phyloP scores from a whole-genome alignment of 148 eudicot species.

The Talinum fruticosum region DNA sequence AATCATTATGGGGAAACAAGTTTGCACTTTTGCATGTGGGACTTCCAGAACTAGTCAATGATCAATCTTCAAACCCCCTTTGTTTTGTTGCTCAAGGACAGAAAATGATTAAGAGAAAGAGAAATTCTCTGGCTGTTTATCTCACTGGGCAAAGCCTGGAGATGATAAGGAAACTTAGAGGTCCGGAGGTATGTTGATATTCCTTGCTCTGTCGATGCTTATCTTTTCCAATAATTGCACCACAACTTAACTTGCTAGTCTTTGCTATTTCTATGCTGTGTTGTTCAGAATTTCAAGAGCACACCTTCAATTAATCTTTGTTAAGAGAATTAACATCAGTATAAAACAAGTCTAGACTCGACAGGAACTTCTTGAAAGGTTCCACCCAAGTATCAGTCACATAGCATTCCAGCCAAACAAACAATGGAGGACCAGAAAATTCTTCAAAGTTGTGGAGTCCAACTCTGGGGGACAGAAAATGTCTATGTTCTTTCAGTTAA shows the following conservation, averaged over 20 bases:
- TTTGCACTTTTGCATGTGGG: slow-evolving; percentile 68
- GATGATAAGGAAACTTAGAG: slow-evolving; percentile 41
- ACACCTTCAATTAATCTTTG: no score
- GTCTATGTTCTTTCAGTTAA: no score
- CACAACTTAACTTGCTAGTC: not conserved
- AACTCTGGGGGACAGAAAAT: no score
- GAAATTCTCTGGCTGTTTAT: slow-evolving; percentile 54
- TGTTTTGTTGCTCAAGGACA: slow-evolving; percentile 44
- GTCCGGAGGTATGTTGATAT: slow-evolving; percentile 60
- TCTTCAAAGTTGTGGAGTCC: no score
- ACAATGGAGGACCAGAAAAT: no score
- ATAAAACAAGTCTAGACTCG: no score
- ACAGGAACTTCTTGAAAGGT: no score
- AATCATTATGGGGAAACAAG: slow-evolving; percentile 71
- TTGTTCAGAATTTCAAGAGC: not conserved
- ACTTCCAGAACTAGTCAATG: slow-evolving; percentile 33
- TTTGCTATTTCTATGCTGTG: not conserved
- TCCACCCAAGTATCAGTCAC: no score
- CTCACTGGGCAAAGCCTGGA: slow-evolving; percentile 70
- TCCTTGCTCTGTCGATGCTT: slow-evolving; percentile 5
- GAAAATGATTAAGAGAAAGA: slow-evolving; percentile 49
- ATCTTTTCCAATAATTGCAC: not conserved
- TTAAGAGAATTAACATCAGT: no score
- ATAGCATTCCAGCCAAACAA: no score
- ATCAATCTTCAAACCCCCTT: slow-evolving; percentile 35